phyloP scores from a whole-genome alignment of 495 filamentous ascomycete genomes.

The Annulohypoxylon bovei region DNA sequence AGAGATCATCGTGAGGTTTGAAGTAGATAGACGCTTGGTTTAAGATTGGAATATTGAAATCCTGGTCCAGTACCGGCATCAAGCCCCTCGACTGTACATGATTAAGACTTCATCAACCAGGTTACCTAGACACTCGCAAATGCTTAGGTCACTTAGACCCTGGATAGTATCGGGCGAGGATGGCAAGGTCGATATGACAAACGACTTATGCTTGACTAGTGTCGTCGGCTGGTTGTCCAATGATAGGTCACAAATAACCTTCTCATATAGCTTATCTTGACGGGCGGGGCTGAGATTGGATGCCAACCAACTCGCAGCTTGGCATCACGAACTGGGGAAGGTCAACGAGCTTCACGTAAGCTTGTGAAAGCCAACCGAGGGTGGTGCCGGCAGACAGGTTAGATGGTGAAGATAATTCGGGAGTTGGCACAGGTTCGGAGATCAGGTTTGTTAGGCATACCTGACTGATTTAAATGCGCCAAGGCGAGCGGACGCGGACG shows the following conservation, averaged over 20 bases:
- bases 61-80: background rate
- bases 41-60: slow-evolving; percentile 3
- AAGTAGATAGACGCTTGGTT: background rate
- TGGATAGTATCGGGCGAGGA: slow-evolving; percentile 29
- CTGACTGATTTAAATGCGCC: slow-evolving; percentile 30
- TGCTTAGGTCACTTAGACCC: slow-evolving; percentile 3
- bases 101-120: slow-evolving; percentile 11
- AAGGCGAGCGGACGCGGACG: slow-evolving; percentile 25
- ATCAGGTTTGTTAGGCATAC: slow-evolving; percentile 31
- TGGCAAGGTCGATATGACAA: slow-evolving; percentile 13
- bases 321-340: slow-evolving; percentile 28
- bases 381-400: slow-evolving; percentile 31
- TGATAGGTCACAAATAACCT: background rate
- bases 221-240: slow-evolving; percentile 20
- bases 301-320: slow-evolving; percentile 34
- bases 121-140: slow-evolving; percentile 11
- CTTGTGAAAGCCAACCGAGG: slow-evolving; percentile 14
- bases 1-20: background rate
- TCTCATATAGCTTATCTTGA: slow-evolving; percentile 25
- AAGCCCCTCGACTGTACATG: slow-evolving; percentile 7
- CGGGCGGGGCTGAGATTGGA: slow-evolving; percentile 31
- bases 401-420: slow-evolving; percentile 26
- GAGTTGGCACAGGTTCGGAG: slow-evolving; percentile 29
- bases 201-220: slow-evolving; percentile 18
- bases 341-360: slow-evolving; percentile 14